phyloP scores from a whole-genome alignment of 805 yeast species.

The Jamesozyma gamospora region DNA sequence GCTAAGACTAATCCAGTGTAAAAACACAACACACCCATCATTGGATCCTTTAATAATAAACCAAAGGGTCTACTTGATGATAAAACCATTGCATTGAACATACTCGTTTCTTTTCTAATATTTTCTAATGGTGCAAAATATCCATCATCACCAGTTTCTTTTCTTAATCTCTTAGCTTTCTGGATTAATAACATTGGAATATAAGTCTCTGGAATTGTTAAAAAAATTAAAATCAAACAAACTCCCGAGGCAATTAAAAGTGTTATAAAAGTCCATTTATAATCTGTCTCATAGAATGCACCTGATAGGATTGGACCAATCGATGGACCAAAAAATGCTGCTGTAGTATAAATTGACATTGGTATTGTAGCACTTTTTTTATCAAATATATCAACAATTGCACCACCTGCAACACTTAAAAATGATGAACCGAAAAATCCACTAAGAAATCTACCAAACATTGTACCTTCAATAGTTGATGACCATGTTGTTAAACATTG shows the following conservation, averaged over 20 bases:
- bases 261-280: constrained; percentile 67
- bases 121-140: constrained; percentile 33
- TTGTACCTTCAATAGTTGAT: constrained; percentile 50
- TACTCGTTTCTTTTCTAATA: constrained; percentile 35
- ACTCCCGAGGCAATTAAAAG: constrained; percentile 55
- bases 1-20: constrained; percentile 52
- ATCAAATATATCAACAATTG: constrained; percentile 59
- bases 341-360: constrained; percentile 53
- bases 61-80: constrained; percentile 46
- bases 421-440: constrained; percentile 73
- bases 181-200: constrained; percentile 40
- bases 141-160: constrained; percentile 44
- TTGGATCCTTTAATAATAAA: constrained; percentile 41
- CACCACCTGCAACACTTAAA: constrained; percentile 68
- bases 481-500: constrained; percentile 46
- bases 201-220: constrained; percentile 58
- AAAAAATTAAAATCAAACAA: constrained; percentile 35
- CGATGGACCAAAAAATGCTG: constrained; percentile 63
- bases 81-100: constrained; percentile 31
- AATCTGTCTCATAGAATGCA: constrained; percentile 37
- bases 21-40: constrained; percentile 43
- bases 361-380: constrained; percentile 57
- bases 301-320: constrained; percentile 58
- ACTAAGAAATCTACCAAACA: constrained; percentile 55
- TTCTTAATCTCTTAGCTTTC: constrained; percentile 43